Conservation (phyloP, 1,139 yeast species). For the Lodderomyces beijingensis region DNA sequence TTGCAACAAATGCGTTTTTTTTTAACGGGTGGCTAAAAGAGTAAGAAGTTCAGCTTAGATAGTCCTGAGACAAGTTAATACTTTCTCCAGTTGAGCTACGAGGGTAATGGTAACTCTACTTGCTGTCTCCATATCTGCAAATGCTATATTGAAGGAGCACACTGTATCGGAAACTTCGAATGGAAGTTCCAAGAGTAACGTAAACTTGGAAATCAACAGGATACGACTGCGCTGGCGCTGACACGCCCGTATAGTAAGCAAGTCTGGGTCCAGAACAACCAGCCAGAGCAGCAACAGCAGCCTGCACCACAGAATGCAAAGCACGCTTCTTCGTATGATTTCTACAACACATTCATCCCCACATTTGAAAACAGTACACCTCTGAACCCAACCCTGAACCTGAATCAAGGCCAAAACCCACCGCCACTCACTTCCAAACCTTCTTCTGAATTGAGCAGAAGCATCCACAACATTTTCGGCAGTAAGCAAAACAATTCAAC, state of each 20-base stretch:
- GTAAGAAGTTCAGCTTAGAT: too few species aligned
- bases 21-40: too few species aligned
- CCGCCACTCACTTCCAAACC: not conserved
- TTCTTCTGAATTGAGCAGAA: not conserved
- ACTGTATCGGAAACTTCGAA: conserved; percentile 5
- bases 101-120: too few species aligned
- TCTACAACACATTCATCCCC: conserved; percentile 43
- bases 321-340: conserved; percentile 30
- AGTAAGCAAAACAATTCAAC: not conserved
- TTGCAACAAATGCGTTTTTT: too few species aligned
- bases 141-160: conserved; percentile 4
- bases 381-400: not conserved
- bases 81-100: too few species aligned
- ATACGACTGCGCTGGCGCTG: not conserved
- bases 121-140: too few species aligned
- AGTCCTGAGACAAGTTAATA: too few species aligned
- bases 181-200: conserved; percentile 5
- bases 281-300: conserved; percentile 2
- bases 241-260: not conserved
- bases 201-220: not conserved
- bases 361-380: conserved; percentile 22
- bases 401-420: not conserved
- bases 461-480: not conserved
- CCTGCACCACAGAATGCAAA: conserved; percentile 1
- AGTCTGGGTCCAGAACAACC: not conserved